Percentiles rank a stretch among this genome's conserved stretches.
Conservation (phyloP, 1,284 basidiomycete species). For the Cutaneotrichosporon sp. region DNA sequence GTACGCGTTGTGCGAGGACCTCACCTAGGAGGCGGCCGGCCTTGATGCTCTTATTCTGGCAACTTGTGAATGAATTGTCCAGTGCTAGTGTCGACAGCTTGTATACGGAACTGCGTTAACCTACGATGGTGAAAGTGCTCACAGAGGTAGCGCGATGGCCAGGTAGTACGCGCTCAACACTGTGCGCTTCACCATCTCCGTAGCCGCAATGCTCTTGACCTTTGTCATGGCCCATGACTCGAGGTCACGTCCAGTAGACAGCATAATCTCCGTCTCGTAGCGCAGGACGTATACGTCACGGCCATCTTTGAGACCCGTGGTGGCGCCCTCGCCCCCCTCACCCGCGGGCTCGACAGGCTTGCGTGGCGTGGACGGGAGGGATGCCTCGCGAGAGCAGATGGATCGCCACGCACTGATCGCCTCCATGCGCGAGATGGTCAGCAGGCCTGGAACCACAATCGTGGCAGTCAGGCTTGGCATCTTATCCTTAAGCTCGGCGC, state of each 20-base stretch:
- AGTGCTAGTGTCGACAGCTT: slow-evolving; percentile 47
- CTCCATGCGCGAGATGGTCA: slow-evolving; percentile 53
- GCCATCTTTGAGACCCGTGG: slow-evolving; percentile 43
- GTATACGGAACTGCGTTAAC: slow-evolving; percentile 51
- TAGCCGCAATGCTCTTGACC: slow-evolving; percentile 52
- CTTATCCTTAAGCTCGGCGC: slow-evolving; percentile 64
- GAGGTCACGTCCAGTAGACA: slow-evolving; percentile 54
- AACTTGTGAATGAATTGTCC: slow-evolving; percentile 53
- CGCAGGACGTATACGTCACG: slow-evolving; percentile 54
- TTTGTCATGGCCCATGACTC: slow-evolving; percentile 51
- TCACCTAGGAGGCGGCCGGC: slow-evolving; percentile 60
- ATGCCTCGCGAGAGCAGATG: slow-evolving; percentile 29
- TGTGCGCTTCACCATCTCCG: slow-evolving; percentile 59
- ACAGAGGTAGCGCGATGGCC: slow-evolving; percentile 58
- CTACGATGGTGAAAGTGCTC: slow-evolving; percentile 15
- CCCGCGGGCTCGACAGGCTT: not conserved
- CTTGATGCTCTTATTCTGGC: slow-evolving; percentile 55
- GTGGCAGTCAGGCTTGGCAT: slow-evolving; percentile 56
- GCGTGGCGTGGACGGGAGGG: not conserved
- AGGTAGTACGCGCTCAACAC: slow-evolving; percentile 58
- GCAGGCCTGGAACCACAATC: slow-evolving; percentile 56
- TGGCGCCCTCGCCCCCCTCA: not conserved
- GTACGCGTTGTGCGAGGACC: slow-evolving; percentile 58
- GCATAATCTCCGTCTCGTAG: slow-evolving; percentile 53
- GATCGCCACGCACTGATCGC: slow-evolving; percentile 52